These are phyloP conservation scores for Huntiella omanensis DNA, from an alignment of 2,329 filamentous ascomycete genomes.

Conservation along the genomic window DNA sequence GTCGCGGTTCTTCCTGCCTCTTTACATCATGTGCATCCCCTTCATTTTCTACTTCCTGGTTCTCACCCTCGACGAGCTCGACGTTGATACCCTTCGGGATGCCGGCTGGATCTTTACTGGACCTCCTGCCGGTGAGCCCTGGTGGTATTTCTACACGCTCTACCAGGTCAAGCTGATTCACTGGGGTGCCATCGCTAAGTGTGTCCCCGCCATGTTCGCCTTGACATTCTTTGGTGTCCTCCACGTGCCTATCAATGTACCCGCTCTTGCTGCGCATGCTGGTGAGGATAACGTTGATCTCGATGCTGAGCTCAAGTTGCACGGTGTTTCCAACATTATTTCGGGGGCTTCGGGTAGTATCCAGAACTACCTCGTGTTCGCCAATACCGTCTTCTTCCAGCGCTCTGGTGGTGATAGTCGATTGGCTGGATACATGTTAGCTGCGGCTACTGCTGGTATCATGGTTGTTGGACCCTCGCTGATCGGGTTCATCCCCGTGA, in stretches of 20 bases:
- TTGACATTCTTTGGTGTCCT: conserved; percentile 94
- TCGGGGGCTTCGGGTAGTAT: conserved; percentile 80
- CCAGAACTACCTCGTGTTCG: conserved; percentile 92
- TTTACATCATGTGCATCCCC: conserved; percentile 68
- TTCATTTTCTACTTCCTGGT: conserved; percentile 64
- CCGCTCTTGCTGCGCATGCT: conserved; percentile 73
- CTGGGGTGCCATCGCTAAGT: conserved; percentile 67
- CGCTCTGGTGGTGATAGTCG: conserved; percentile 76
- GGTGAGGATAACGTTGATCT: conserved; percentile 86
- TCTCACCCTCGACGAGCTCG: conserved; percentile 45
- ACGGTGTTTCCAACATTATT: conserved; percentile 81
- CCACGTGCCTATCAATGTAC: conserved; percentile 95
- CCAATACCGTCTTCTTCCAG: conserved; percentile 94
- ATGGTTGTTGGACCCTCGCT: conserved; percentile 72
- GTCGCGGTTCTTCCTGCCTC: conserved; percentile 70
- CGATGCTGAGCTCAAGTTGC: conserved; percentile 77
- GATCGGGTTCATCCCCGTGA: conserved; percentile 87
- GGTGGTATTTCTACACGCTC: conserved; percentile 94
- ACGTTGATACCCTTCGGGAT: conserved; percentile 46
- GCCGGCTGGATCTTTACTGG: conserved; percentile 84
- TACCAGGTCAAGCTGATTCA: conserved; percentile 72
- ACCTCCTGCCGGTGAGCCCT: conserved; percentile 68
- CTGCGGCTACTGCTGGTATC: conserved; percentile 58
- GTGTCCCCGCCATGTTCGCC: conserved; percentile 85
- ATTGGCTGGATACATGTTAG: conserved; percentile 70